These are phyloP conservation scores for Zizania palustris DNA, from an alignment of 202 grass and related monocot species.

Conservation along the genomic window DNA sequence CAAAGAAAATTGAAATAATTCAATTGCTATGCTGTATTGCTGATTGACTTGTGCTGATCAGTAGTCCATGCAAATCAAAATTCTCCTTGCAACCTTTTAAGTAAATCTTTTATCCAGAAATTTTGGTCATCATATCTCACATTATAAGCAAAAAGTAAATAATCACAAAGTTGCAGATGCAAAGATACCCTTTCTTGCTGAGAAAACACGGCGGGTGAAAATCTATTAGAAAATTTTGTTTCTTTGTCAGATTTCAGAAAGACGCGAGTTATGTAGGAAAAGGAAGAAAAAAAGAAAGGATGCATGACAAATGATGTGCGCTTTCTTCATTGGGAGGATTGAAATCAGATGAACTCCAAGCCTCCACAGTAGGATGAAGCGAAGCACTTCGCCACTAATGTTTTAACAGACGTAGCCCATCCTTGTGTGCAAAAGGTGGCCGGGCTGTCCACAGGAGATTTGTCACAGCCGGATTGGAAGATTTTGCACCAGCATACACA, in stretches of 20 bases:
- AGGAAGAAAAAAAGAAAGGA: no score
- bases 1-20: neutral
- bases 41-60: neutral
- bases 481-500: slow-evolving; percentile 54
- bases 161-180: no score
- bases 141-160: no score
- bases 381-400: slow-evolving; percentile 36
- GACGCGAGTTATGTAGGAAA: no score
- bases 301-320: slow-evolving; percentile 28
- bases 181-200: no score
- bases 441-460: slow-evolving; percentile 56
- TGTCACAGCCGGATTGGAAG: slow-evolving; percentile 79
- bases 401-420: slow-evolving; percentile 40
- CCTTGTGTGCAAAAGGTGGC: slow-evolving; percentile 77
- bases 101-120: no score
- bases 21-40: no score
- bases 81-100: neutral
- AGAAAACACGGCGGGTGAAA: no score
- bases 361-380: slow-evolving; percentile 19
- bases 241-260: no score
- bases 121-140: no score
- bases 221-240: no score
- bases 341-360: slow-evolving; percentile 46
- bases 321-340: slow-evolving; percentile 39
- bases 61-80: neutral